Percentiles rank a stretch among this genome's conserved stretches.
Conservation (phyloP, 2,329 filamentous ascomycete species). For the Magnaporthiopsis poae region DNA sequence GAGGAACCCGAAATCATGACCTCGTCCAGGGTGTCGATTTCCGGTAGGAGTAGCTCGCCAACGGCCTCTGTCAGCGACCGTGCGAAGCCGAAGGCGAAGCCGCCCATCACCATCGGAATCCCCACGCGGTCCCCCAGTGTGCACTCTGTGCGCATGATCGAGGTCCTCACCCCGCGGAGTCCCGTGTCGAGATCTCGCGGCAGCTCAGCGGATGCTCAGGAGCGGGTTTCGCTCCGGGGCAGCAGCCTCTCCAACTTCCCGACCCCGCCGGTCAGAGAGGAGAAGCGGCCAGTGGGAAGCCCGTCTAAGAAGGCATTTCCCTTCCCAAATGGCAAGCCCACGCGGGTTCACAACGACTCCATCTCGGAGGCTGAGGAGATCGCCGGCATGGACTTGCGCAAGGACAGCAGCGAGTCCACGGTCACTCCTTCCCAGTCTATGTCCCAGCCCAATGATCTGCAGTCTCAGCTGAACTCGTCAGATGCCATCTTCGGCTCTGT, state of each 20-base stretch:
- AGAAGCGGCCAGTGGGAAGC: not conserved
- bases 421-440: conserved; percentile 3
- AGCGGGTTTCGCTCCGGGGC: conserved; percentile 26
- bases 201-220: conserved; percentile 35
- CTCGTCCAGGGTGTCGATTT: conserved; percentile 45
- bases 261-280: conserved; percentile 32
- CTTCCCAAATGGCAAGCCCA: conserved; percentile 14
- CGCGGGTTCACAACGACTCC: conserved; percentile 18
- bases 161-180: conserved; percentile 43
- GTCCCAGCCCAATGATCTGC: conserved; percentile 11
- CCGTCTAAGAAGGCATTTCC: conserved; percentile 7
- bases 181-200: conserved; percentile 37
- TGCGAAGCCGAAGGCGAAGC: conserved; percentile 18
- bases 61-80: conserved; percentile 32
- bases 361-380: conserved; percentile 38
- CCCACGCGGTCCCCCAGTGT: conserved; percentile 38
- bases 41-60: conserved; percentile 39
- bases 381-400: conserved; percentile 11
- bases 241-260: conserved; percentile 29
- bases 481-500: conserved; percentile 18
- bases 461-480: conserved; percentile 8
- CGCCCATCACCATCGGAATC: conserved; percentile 28
- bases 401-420: conserved; percentile 3
- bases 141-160: conserved; percentile 48
- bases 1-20: conserved; percentile 51